Evolutionary conservation across 176 grass and related monocot genomes (phyloP), one percentile per base, ranked within the genome.

Genomic region (Oryza coarctata): DNA sequence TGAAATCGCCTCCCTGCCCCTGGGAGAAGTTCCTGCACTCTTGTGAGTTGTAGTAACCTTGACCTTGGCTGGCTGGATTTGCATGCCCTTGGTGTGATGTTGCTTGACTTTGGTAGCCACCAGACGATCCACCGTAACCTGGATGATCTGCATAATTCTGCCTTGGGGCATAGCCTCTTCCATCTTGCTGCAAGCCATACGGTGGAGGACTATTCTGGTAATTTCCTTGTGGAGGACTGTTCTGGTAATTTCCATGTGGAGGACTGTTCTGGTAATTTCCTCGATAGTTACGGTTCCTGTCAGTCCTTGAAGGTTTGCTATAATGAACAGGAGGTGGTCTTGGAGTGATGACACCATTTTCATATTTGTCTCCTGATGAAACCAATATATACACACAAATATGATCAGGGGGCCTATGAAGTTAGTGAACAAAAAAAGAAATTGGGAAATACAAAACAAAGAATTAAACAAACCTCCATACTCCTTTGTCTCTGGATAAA

Each of bases 401-500:
- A 77, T 25, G 41, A 45, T 4, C 8, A 83, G 11, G 14, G 31
- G 31, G n/a, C 18, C 27, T 38, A 20, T 65, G 26, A 50, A 41
- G 6, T 29, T 60, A 45, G 62, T 14, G 25, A 71, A 80, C n/a
- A 13, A 18, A 25, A 72, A 64, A 41, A 17, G 4, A 0, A 23
- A 60, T 30, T 6, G 71, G 12, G 23, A 32, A 72, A 40, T 2
- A 62, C 10, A 72, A 20, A 80, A 69, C 2, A 49, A 20, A 66
- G 23, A 83, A 83, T 44, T 0, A 14, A 67, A 79, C 90, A 86
- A 77, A 98, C 96, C 96, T 93, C 96, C 90, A 77, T 98, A 98
- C 22, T 95, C 96, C 76, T 98, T 98, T 45, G 91, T 95, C 55
- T 95, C 96, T 74, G 92, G 93, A 68, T 95, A 93, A 28, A 98